Evolutionary conservation across 2,329 filamentous ascomycete genomes (phyloP).

Genomic region (Aspergillus fumigatiaffinis): DNA sequence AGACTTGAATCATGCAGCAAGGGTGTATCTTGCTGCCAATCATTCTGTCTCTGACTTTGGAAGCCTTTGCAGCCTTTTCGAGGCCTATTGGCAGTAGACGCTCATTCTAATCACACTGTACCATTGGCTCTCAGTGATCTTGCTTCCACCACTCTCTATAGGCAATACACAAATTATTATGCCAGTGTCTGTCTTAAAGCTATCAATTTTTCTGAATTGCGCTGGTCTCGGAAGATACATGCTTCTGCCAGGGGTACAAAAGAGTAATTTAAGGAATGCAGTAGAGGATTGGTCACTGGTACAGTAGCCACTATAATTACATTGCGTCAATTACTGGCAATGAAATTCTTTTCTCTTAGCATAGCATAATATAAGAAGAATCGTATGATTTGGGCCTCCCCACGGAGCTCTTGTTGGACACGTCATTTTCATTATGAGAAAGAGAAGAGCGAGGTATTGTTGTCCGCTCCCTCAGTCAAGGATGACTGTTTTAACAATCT

Average conservation of each 20-base stretch:
- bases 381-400: no score
- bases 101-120: not conserved
- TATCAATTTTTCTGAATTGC: not conserved
- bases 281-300: not conserved
- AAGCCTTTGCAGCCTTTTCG: not conserved
- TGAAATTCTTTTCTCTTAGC: no score
- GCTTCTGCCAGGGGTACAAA: not conserved
- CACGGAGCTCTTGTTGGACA: no score
- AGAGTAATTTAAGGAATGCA: not conserved
- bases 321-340: no score
- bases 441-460: no score
- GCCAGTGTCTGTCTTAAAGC: not conserved
- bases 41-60: no score
- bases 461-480: no score
- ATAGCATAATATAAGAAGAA: no score
- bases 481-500: not conserved
- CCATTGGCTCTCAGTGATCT: not conserved
- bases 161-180: not conserved
- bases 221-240: not conserved
- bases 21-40: no score
- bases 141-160: not conserved
- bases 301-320: not conserved
- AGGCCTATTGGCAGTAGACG: not conserved
- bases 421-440: no score
- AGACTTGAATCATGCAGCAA: not conserved